Base-by-base conservation (phyloP, 106 monocot genomes). In the Gastrodia elata region DNA sequence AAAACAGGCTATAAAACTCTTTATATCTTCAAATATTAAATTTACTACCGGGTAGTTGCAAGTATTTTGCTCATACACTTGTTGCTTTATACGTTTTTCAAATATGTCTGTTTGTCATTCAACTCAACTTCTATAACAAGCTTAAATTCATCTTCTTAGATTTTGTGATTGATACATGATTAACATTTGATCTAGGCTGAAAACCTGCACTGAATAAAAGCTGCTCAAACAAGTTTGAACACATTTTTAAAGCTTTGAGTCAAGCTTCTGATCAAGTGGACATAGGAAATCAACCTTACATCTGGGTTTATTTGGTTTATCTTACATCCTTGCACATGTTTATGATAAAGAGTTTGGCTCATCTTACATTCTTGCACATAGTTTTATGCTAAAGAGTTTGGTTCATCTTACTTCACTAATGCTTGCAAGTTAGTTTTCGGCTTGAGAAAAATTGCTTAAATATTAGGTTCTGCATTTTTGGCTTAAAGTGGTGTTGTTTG, bases 61-160 rank as follows among this genome's bases (percentile, higher is more conserved):
- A 52, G 52, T 52, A n/a, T 20, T 22, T 52, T 52, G 52, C 52
- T 52, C 9, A 0, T 52, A 52, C n/a, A 52, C 1, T 5, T 52
- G 0, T 52, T 52, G 22, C 52, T 52, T 52, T 22, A 52, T 52
- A 52, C 22, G 52, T 5, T 52, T 52, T 18, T 52, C 22, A 52
- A n/a, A n/a, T n/a, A 52, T 52, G 24, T 22, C 22, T n/a, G 44
- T 9, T 1, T 4, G 52, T 22, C 22, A 22, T 52, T 46, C 52
- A 52, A 22, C n/a, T 52, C n/a, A 52, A n/a, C 52, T 52, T 52
- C n/a, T n/a, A n/a, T 52, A n/a, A 52, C n/a, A 52, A 22, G 52
- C 3, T 52, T 7, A 52, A 52, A 52, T 7, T 52, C 0, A 7
- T 52, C n/a, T 52, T 52, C 22, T n/a, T 52, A 52, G 22, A n/a